Evolutionary conservation across 768 basidiomycete species (phyloP).

Genomic region (Hemileccinum rubropunctum): DNA sequence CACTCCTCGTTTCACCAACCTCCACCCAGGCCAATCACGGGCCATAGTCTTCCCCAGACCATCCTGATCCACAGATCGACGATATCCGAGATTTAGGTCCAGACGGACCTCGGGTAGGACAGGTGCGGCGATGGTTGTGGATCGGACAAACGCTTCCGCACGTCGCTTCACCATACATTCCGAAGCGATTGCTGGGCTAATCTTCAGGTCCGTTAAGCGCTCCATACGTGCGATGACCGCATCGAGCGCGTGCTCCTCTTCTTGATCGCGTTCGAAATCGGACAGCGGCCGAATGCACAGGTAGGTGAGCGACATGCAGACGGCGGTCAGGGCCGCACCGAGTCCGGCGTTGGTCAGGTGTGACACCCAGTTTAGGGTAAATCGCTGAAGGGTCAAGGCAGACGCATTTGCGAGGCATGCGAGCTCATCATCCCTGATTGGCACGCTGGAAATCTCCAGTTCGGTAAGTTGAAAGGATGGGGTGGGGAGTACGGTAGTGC

Average conservation of each 20-base stretch:
- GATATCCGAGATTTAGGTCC: no score
- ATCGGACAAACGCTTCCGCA: neutral
- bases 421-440: slow-evolving; percentile 10
- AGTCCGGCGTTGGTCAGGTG: slow-evolving; percentile 6
- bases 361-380: neutral
- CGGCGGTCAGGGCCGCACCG: neutral
- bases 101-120: neutral
- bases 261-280: neutral
- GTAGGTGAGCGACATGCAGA: slow-evolving; percentile 1
- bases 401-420: slow-evolving; percentile 2
- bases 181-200: neutral
- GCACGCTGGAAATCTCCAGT: neutral
- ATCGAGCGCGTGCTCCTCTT: slow-evolving; percentile 9
- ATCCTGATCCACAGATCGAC: no score
- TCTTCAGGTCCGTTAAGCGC: no score
- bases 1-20: no score
- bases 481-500: neutral
- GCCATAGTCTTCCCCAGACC: no score
- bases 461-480: neutral
- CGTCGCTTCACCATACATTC: slow-evolving; percentile 8
- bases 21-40: no score
- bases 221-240: slow-evolving; percentile 1
- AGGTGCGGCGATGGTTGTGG: neutral
- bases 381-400: slow-evolving; percentile 1
- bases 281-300: neutral